A percentile compares a stretch with the other conserved stretches of the same genome.
These are phyloP conservation scores for Geosiphon pyriformis DNA, from an alignment of 192 early-diverging fungal species.

Conservation along the genomic window DNA sequence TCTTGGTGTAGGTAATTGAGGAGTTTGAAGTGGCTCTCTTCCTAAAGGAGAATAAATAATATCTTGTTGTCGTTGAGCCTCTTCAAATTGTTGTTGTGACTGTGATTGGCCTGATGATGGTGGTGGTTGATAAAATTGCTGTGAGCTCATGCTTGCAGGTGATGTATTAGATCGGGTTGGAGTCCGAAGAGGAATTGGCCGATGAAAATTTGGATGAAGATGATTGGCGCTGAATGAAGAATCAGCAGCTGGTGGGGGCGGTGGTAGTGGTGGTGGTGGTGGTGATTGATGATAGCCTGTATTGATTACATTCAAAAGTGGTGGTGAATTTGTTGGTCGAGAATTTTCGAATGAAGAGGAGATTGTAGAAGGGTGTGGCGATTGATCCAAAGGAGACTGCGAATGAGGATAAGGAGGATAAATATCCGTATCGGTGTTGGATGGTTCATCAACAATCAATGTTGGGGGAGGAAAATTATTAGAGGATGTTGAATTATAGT, in stretches of 20 bases:
- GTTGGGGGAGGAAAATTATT: too few species aligned
- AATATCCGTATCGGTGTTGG: neutral
- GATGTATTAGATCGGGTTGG: neutral
- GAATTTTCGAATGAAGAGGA: neutral
- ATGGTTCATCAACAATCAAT: too few species aligned
- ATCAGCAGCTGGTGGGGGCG: neutral
- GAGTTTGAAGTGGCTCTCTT: neutral
- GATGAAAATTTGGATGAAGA: neutral
- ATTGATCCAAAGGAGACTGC: neutral
- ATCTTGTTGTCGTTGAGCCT: neutral
- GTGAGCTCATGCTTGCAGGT: neutral
- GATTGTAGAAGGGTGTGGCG: neutral
- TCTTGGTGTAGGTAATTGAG: conserved; percentile 11
- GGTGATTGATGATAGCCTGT: neutral
- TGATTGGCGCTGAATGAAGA: neutral
- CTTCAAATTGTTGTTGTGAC: neutral
- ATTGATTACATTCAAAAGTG: neutral
- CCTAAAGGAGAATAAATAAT: neutral
- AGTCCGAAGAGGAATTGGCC: neutral
- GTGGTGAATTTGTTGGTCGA: neutral
- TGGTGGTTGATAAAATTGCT: too few species aligned
- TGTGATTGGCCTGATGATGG: neutral
- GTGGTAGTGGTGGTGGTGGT: neutral
- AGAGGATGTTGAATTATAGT: too few species aligned
- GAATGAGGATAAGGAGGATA: conserved; percentile 1